Evolutionary conservation across 2,329 filamentous ascomycete species (phyloP).

Genomic region (Ophidiomyces ophidiicola): DNA sequence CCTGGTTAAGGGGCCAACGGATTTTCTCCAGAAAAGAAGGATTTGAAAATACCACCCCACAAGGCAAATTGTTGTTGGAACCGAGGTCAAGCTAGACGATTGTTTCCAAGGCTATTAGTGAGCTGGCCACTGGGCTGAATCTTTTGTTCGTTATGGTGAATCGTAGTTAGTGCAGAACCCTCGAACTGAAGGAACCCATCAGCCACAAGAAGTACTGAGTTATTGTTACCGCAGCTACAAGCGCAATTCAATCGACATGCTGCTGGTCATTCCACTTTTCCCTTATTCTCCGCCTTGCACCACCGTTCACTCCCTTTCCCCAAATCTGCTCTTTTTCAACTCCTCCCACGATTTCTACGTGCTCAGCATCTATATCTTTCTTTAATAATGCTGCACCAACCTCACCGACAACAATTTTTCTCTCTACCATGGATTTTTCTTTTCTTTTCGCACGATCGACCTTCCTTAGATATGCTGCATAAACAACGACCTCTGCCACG

Average conservation of each 20-base stretch:
- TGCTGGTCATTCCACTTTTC: constrained; percentile 28
- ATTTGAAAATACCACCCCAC: constrained; percentile 30
- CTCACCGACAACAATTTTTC: constrained; percentile 23
- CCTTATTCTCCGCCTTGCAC: constrained; percentile 30
- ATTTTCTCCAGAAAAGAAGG: constrained; percentile 56
- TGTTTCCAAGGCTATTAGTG: too few relatives aligned
- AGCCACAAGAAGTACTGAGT: too few relatives aligned
- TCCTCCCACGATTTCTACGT: constrained; percentile 1
- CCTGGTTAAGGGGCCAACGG: constrained; percentile 65
- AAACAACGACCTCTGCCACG: constrained; percentile 37
- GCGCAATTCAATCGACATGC: constrained; percentile 6
- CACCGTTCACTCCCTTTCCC: constrained; percentile 32
- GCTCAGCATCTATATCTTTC: background rate
- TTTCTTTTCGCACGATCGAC: constrained; percentile 28
- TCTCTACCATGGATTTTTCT: constrained; percentile 30
- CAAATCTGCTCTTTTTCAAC: constrained; percentile 29
- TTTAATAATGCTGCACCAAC: constrained; percentile 9
- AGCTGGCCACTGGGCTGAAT: too few relatives aligned
- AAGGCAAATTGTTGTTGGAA: constrained; percentile 25
- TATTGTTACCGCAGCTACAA: too few relatives aligned
- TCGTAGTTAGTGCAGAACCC: too few relatives aligned
- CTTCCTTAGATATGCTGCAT: constrained; percentile 37
- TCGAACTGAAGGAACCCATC: too few relatives aligned
- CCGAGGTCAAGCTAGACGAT: constrained; percentile 14
- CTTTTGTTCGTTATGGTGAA: too few relatives aligned